Conservation (phyloP, 371 early-diverging fungal genomes). For the Lichtheimia ramosa region DNA sequence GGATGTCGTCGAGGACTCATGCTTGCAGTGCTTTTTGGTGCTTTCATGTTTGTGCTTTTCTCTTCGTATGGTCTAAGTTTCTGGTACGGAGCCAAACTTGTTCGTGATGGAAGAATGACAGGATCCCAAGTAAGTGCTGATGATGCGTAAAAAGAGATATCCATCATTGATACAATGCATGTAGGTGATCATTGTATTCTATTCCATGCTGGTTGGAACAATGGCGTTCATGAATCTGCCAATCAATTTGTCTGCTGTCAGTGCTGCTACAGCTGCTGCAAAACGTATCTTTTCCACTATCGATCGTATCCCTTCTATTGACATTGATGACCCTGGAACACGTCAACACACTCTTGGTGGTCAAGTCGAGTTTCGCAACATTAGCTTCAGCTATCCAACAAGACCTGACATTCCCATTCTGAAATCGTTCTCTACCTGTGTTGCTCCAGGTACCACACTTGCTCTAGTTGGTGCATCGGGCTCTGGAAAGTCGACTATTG, state of each 20-base stretch:
- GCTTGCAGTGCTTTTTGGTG: constrained; percentile 46
- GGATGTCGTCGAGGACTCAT: constrained; percentile 45
- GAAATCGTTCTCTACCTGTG: constrained; percentile 58
- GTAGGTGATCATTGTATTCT: constrained; percentile 59
- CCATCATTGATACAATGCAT: too few relatives aligned
- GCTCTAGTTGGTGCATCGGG: constrained; percentile 63
- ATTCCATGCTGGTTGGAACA: constrained; percentile 57
- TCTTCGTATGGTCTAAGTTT: constrained; percentile 62
- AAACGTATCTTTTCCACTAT: constrained; percentile 69
- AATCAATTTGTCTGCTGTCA: constrained; percentile 54
- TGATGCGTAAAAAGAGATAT: too few relatives aligned
- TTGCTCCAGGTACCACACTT: constrained; percentile 63
- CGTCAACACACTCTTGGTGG: constrained; percentile 42
- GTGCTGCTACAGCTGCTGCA: constrained; percentile 60
- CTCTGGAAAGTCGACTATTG: constrained; percentile 62
- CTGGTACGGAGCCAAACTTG: constrained; percentile 64
- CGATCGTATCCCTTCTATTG: constrained; percentile 67
- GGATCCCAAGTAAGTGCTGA: constrained; percentile 29
- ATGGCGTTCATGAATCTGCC: constrained; percentile 31
- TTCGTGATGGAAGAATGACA: constrained; percentile 18
- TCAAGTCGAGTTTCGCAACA: constrained; percentile 46
- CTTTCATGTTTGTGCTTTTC: constrained; percentile 57
- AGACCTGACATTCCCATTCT: constrained; percentile 66
- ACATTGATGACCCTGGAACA: constrained; percentile 53
- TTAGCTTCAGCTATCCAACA: constrained; percentile 62